Base-by-base conservation (phyloP, 306 rosid species). In the Echinosophora koreensis region DNA sequence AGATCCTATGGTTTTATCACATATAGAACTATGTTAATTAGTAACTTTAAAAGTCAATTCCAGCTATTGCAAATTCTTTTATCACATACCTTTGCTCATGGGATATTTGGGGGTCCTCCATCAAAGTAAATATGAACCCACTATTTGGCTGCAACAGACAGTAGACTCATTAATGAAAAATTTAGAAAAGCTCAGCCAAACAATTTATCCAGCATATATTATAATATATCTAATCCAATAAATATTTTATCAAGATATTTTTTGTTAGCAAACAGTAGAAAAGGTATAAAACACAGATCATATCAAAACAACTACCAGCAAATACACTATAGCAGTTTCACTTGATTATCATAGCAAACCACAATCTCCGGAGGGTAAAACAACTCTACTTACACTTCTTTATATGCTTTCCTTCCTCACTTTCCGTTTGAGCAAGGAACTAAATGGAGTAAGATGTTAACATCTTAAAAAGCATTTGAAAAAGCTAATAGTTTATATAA, bases 61-160 rank as follows among this genome's bases (percentile, higher is more conserved):
- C 27, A 73, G 16, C 58, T 5, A 59, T 22, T 49, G 54, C 10
- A 15, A 18, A 14, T 8, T 30, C 59, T 66, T 50, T 32, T 17
- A 54, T 22, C 5, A 47, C 49, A 64, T 80, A 87, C 87, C 88
- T n/a, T 86, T 84, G 66, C 71, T 81, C 9, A 49, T 58, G 74
- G 52, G 68, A 46, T 83, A 39, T 14, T 35, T 54, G 1, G 71
- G 78, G 58, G 73, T 84, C 80, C 77, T 74, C 86, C 90, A 84
- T 77, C 86, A 84, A 56, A 74, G 86, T 70, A 74, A 12, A 54
- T 77, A 81, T 37, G 84, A 80, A 39, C 75, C 69, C 61, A 71
- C 66, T 62, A 70, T 83, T 58, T 38, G 62, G 62, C 89, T 83
- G 90, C 80, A 76, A 35, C 55, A 37, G 5, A 52, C 17, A 39